These are phyloP conservation scores for Suillus alpinus DNA, from an alignment of 768 basidiomycete genomes.

Conservation along the genomic window DNA sequence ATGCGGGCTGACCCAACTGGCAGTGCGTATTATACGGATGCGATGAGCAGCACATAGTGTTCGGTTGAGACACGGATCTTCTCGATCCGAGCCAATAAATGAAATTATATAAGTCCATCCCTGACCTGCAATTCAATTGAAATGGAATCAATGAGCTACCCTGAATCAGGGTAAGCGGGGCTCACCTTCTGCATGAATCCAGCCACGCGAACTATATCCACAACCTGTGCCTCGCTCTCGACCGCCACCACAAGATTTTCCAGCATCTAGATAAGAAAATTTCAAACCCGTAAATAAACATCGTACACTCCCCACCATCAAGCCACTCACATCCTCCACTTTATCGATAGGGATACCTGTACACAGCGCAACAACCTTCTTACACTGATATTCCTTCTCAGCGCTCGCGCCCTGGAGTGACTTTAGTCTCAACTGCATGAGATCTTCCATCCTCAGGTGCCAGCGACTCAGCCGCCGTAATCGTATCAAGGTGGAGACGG, in stretches of 20 bases:
- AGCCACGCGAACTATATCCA: slow-evolving; percentile 82
- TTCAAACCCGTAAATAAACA: slow-evolving; percentile 25
- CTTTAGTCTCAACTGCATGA: slow-evolving; percentile 69
- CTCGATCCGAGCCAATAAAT: slow-evolving; percentile 13
- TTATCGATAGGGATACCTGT: slow-evolving; percentile 83
- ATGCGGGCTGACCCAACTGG: neutral
- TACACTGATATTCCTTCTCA: slow-evolving; percentile 89
- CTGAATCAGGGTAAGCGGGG: slow-evolving; percentile 20
- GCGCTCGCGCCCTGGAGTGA: slow-evolving; percentile 75
- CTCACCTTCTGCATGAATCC: slow-evolving; percentile 88
- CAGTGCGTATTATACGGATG: neutral
- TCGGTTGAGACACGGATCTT: neutral
- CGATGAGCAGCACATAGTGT: neutral
- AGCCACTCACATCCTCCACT: slow-evolving; percentile 80
- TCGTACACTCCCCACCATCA: slow-evolving; percentile 13
- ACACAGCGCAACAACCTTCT: slow-evolving; percentile 87
- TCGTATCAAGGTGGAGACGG: slow-evolving; percentile 58
- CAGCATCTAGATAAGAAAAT: slow-evolving; percentile 55
- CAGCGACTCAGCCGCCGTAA: slow-evolving; percentile 78
- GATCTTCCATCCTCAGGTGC: slow-evolving; percentile 74
- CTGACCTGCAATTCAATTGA: slow-evolving; percentile 29
- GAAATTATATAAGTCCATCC: slow-evolving; percentile 39
- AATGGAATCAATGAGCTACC: slow-evolving; percentile 20
- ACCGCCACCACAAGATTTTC: slow-evolving; percentile 83
- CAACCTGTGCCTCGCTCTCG: slow-evolving; percentile 80